Percentiles rank a stretch among this genome's conserved stretches.
phyloP scores from a whole-genome alignment of 192 early-diverging fungal genomes.

The Backusella tarrabulga region DNA sequence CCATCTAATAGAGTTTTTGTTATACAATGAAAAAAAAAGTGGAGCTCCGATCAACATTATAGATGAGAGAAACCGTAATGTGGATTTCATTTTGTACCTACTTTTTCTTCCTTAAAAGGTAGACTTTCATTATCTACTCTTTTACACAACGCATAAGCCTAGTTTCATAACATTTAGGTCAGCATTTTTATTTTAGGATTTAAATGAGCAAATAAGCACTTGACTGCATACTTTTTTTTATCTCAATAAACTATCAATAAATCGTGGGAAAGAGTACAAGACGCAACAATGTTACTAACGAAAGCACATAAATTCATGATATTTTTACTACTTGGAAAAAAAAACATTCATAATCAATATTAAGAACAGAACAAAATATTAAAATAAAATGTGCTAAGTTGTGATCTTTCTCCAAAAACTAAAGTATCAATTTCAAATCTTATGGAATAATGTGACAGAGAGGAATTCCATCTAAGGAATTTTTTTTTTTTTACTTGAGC shows the following conservation, averaged over 20 bases:
- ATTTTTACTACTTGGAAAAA: background rate
- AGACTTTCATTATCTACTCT: background rate
- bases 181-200: background rate
- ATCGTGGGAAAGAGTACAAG: conserved; percentile 3
- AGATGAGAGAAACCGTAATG: background rate
- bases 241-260: conserved; percentile 4
- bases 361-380: too few species aligned
- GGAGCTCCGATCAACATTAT: background rate
- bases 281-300: background rate
- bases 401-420: too few species aligned
- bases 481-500: too few species aligned
- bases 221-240: background rate
- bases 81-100: background rate
- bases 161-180: background rate
- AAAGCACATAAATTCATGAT: background rate
- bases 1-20: background rate
- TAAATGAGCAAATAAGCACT: background rate
- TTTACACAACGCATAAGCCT: background rate
- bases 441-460: too few species aligned
- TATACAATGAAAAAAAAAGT: background rate
- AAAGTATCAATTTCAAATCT: too few species aligned
- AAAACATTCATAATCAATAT: background rate
- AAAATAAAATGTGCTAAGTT: too few species aligned
- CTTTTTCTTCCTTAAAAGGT: background rate
- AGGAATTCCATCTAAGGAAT: too few species aligned